Evolutionary conservation across 768 basidiomycete genomes (phyloP), one percentile per base, ranked within the genome.

Genomic region (Trametes cubensis): DNA sequence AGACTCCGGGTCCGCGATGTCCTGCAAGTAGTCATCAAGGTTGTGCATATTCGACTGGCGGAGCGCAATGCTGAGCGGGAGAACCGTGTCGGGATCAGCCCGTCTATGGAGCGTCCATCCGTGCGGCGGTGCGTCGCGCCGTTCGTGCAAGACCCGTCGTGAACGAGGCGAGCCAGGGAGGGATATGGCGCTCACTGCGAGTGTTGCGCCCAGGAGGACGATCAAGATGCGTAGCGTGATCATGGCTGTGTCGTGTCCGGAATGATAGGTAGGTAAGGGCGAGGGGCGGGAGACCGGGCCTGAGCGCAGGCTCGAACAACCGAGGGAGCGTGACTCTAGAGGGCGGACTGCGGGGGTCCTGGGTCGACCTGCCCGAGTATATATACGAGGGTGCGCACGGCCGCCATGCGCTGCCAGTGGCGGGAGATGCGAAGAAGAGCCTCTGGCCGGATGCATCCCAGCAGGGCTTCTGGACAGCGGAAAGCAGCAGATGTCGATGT

Each of bases 81-180:
- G 60, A 3, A 40, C 42, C 6, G 68, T 67, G 10, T 74, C 67
- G 13, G 76, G 55, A 6, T 73, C 69, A 41, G 76, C 74, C 28
- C 76, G 71, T 25, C 78, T 74, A 38, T 70, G 63, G 41, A 73
- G 67, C 0, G 69, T 61, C 81, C 81, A 83, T 61, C 78, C 79
- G 26, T 65, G 45, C 3, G 81, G 81, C 3, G 62, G 54, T 2
- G 54, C 44, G n/a, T 50, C 30, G 21, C 63, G 60, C 7, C 60
- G 52, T 40, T 65, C 45, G n/a, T 46, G 45, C 45, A 46, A 11
- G 26, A 75, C 69, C 77, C 74, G 82, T 70, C 61, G 81, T 75
- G 67, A 78, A 76, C 63, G 21, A 23, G 45, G 21, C 21, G 21
- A 46, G 20, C 38, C 25, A 41, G 47, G 7, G 57, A 26, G 13